These are phyloP conservation scores for Colletotrichum sp. DNA, from an alignment of 2,329 filamentous ascomycete species.

Conservation along the genomic window DNA sequence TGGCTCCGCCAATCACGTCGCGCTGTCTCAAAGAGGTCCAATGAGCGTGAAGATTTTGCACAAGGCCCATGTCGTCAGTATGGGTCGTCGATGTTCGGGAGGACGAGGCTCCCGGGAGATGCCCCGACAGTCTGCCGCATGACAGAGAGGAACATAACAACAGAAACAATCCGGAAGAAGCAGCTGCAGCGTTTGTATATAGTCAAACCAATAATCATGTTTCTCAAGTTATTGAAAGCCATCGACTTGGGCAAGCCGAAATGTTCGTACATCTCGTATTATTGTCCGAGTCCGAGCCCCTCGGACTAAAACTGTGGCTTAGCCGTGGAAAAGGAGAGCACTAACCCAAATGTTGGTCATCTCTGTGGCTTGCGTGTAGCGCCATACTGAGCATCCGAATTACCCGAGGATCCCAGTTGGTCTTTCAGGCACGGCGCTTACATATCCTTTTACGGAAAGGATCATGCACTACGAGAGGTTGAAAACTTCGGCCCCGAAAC, in stretches of 20 bases:
- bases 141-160: not conserved
- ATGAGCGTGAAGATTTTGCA: not conserved
- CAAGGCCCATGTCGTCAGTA: not conserved
- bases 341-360: not conserved
- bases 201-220: not conserved
- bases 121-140: not conserved
- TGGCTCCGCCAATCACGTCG: not conserved
- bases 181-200: not conserved
- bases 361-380: not conserved
- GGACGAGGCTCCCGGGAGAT: not conserved
- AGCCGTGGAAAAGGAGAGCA: not conserved
- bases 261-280: not conserved
- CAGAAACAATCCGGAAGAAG: not conserved
- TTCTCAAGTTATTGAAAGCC: not conserved
- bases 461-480: not conserved
- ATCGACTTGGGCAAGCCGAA: not conserved
- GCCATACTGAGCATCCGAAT: not conserved
- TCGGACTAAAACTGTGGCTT: not conserved
- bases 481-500: not conserved
- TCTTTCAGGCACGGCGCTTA: not conserved
- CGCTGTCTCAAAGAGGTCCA: not conserved
- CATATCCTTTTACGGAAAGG: not conserved
- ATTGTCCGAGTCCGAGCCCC: not conserved
- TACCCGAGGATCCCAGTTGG: not conserved
- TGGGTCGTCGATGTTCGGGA: not conserved